These are phyloP conservation scores for Platanthera guangdongensis DNA, from an alignment of 106 monocot genomes.

Conservation along the genomic window DNA sequence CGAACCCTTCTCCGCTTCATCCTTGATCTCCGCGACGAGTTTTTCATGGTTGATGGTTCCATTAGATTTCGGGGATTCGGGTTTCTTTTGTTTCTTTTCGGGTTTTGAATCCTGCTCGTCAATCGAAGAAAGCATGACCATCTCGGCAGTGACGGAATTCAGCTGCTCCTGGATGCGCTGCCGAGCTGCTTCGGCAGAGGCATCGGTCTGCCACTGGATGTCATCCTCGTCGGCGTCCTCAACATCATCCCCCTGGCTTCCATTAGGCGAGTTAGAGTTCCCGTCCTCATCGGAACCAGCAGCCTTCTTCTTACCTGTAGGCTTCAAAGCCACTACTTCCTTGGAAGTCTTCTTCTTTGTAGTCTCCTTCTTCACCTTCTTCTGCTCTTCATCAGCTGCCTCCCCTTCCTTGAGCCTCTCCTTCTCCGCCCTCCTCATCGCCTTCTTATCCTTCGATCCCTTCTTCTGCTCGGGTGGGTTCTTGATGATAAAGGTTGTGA, in stretches of 20 bases:
- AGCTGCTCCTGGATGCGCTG: constrained; percentile 68
- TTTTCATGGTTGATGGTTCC: constrained; percentile 5
- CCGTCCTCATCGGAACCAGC: constrained; percentile 50
- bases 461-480: constrained; percentile 72
- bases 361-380: constrained; percentile 62
- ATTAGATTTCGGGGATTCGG: background rate
- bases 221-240: constrained; percentile 22
- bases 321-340: constrained; percentile 1
- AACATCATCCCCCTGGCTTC: constrained; percentile 34
- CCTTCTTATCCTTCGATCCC: constrained; percentile 63
- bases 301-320: constrained; percentile 22
- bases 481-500: constrained; percentile 66
- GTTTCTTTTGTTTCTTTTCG: constrained; percentile 12
- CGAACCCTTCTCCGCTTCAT: constrained; percentile 25
- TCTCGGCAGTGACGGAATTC: constrained; percentile 59
- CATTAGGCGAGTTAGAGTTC: constrained; percentile 22
- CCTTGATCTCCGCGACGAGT: constrained; percentile 46
- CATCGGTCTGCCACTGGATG: constrained; percentile 74
- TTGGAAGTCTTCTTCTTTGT: constrained; percentile 26
- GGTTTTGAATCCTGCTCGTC: background rate
- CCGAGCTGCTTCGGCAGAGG: constrained; percentile 55
- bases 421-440: constrained; percentile 74
- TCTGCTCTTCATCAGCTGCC: constrained; percentile 72
- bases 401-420: constrained; percentile 69
- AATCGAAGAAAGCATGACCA: constrained; percentile 71